These are phyloP conservation scores for Amylocarpus encephaloides DNA, from an alignment of 2,329 filamentous ascomycete genomes.

Conservation along the genomic window DNA sequence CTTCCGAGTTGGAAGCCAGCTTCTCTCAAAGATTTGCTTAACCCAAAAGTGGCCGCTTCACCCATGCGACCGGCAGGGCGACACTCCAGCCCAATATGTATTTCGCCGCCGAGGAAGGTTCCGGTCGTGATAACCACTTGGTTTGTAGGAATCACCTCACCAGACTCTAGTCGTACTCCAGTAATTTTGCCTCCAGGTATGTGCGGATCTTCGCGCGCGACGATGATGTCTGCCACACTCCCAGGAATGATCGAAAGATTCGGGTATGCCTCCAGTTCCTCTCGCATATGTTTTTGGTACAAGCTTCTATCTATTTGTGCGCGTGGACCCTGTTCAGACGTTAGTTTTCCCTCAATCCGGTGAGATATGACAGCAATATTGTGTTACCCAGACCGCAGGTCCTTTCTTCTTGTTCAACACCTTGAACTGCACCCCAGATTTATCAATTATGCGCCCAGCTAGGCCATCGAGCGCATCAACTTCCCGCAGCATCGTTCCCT, in stretches of 20 bases:
- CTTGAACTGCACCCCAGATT: slow-evolving; percentile 89
- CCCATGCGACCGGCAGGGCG: slow-evolving; percentile 89
- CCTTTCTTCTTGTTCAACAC: slow-evolving; percentile 85
- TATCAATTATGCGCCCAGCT: slow-evolving; percentile 82
- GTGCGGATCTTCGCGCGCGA: slow-evolving; percentile 48
- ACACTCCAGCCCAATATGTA: slow-evolving; percentile 82
- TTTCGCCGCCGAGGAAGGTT: slow-evolving; percentile 91
- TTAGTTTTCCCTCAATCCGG: slow-evolving; percentile 2
- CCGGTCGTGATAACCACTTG: slow-evolving; percentile 93
- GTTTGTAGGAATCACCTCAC: slow-evolving; percentile 71
- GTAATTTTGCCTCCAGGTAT: slow-evolving; percentile 63
- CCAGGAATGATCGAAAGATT: slow-evolving; percentile 77
- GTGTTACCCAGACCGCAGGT: slow-evolving; percentile 73
- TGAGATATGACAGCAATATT: not conserved
- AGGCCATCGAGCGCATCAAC: slow-evolving; percentile 92
- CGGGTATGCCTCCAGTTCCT: slow-evolving; percentile 71
- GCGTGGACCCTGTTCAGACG: slow-evolving; percentile 58
- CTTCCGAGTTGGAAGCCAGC: slow-evolving; percentile 86
- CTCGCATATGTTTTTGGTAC: slow-evolving; percentile 86
- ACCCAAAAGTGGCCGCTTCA: slow-evolving; percentile 83
- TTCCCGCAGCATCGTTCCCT: slow-evolving; percentile 92
- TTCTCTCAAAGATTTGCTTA: slow-evolving; percentile 83
- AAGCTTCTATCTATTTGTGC: slow-evolving; percentile 90
- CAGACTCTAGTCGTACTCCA: slow-evolving; percentile 81
- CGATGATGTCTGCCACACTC: slow-evolving; percentile 86